These are phyloP conservation scores for Aspergillus carbonarius DNA, from an alignment of 2,329 filamentous ascomycete genomes.

Conservation along the genomic window DNA sequence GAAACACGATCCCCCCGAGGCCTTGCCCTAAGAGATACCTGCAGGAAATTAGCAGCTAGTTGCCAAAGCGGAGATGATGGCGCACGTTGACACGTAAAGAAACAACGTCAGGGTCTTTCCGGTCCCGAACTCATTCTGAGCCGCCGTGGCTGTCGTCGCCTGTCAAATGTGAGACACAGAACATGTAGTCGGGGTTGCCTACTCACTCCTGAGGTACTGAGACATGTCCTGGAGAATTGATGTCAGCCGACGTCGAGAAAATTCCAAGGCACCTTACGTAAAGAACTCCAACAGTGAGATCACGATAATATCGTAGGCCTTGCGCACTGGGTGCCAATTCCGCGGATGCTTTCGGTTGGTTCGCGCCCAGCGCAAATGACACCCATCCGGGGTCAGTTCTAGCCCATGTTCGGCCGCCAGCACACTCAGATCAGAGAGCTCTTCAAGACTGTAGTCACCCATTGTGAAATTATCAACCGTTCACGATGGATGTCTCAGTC, in stretches of 20 bases:
- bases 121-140: background rate
- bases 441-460: background rate
- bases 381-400: constrained; percentile 1
- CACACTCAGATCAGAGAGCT: background rate
- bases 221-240: background rate
- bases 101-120: background rate
- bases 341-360: constrained; percentile 1
- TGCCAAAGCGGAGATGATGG: too few species aligned
- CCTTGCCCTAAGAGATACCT: constrained; percentile 6
- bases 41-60: background rate
- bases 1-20: constrained; percentile 7
- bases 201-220: constrained; percentile 2
- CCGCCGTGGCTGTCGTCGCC: background rate
- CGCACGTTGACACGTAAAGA: background rate
- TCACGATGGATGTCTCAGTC: background rate
- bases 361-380: constrained; percentile 1
- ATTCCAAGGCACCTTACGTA: background rate
- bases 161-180: background rate
- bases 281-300: constrained; percentile 3
- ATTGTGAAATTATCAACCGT: background rate
- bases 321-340: background rate
- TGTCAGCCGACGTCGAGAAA: background rate
- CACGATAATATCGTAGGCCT: background rate
- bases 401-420: constrained; percentile 1
- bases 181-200: background rate